A percentile compares a stretch with the other conserved stretches of the same genome.
These are phyloP conservation scores for Mucuna pruriens DNA, from an alignment of 306 rosid genomes.

Conservation along the genomic window DNA sequence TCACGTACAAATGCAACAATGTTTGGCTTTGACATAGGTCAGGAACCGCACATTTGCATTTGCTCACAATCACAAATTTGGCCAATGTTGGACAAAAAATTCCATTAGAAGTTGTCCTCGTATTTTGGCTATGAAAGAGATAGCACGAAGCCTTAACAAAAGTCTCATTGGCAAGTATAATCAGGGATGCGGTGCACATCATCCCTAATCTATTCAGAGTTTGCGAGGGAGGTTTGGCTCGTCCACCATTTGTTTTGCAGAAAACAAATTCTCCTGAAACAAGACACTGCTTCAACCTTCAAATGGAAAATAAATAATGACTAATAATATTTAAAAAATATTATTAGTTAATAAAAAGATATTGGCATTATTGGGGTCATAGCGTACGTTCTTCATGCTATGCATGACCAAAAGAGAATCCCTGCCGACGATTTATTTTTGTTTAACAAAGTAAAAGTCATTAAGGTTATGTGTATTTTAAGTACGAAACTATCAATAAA, in stretches of 20 bases:
- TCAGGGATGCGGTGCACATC: neutral
- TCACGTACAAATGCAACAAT: neutral
- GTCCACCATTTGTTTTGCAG: neutral
- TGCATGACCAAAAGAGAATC: neutral
- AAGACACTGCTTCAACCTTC: too few species aligned
- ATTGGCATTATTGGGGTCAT: neutral
- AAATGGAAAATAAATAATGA: too few species aligned
- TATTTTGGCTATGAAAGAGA: neutral
- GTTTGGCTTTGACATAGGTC: neutral
- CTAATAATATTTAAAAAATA: too few species aligned
- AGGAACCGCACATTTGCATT: neutral
- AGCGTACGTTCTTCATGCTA: neutral
- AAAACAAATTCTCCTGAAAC: neutral
- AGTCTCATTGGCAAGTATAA: neutral
- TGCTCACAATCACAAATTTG: neutral
- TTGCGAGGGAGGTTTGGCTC: neutral
- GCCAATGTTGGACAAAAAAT: neutral
- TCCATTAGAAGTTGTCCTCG: neutral
- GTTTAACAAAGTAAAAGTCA: neutral
- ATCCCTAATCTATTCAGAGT: neutral
- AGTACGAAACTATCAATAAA: too few species aligned
- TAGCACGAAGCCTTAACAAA: neutral
- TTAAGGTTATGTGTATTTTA: too few species aligned
- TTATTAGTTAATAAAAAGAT: neutral
- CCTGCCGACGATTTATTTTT: neutral